Base-by-base conservation (phyloP, 2,329 filamentous ascomycete species). In the Ascochyta pisi region DNA sequence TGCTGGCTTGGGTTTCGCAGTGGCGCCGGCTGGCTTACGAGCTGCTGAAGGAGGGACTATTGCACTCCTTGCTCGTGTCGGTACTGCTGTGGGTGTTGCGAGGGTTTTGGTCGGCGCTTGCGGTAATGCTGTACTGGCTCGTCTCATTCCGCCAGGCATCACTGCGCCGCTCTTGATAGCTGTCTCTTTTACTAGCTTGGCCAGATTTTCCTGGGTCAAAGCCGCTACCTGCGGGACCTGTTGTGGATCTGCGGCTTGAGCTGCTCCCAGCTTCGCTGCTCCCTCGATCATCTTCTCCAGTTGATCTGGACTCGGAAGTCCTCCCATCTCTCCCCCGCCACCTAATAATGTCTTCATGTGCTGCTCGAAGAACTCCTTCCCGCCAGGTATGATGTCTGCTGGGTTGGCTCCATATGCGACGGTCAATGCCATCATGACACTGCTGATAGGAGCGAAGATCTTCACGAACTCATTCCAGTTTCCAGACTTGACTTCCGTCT, bases 381-480 rank as follows among this genome's bases (percentile, higher is more conserved):
- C 73, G 4, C 73, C 73, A 1, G 73, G 73, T 47, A 75, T 70
- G 10, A 75, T 41, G 45, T 76, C 73, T 23, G 60, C 65, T 8
- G 73, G 73, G 4, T 73, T 75, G 3, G 73, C 70, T 63, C 70
- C 69, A 43, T 82, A 80, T 3, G 80, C 74, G 12, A 77, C 74
- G 2, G 77, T 79, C 19, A 82, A 63, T 2, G 79, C 79, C 60
- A 79, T 80, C 63, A 80, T 77, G 16, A 81, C 76, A n/a, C 79
- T 79, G 4, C 79, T 81, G 41, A 83, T 78, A 0, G 80, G 80
- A 1, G 79, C 79, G 60, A 82, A 82, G 27, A 82, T 82, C 56
- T 79, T 79, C 39, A 82, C 72, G 56, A 82, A 82, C 47, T 82
- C 80, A 44, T 82, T 80, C 79, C 79, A 79, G 23, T 78, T 79